These are phyloP conservation scores for Dictyophora rubrovolvata DNA, from an alignment of 768 basidiomycete species.

Conservation along the genomic window DNA sequence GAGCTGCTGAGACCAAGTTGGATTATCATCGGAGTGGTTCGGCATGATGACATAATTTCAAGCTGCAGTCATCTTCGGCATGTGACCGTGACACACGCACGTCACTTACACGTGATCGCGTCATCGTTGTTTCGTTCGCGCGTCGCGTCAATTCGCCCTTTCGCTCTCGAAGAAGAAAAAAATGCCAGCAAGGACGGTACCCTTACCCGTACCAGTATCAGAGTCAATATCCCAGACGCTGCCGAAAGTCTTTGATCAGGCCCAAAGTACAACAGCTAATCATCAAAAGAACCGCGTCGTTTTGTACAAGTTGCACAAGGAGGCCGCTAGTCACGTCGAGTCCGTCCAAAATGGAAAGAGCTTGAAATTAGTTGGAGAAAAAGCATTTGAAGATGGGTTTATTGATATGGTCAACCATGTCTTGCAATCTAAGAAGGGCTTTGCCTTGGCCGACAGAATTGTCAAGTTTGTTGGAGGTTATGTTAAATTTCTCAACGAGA, in stretches of 20 bases:
- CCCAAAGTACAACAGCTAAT: conserved; percentile 60
- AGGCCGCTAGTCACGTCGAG: conserved; percentile 47
- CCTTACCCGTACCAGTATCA: neutral
- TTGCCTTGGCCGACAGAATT: conserved; percentile 58
- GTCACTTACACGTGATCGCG: too few relatives aligned
- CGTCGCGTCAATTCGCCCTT: too few relatives aligned
- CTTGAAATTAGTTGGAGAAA: conserved; percentile 62
- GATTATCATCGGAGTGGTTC: too few relatives aligned
- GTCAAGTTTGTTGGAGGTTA: conserved; percentile 80
- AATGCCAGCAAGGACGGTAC: conserved; percentile 7
- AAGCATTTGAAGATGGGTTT: conserved; percentile 60
- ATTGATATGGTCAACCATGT: conserved; percentile 48
- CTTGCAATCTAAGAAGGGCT: conserved; percentile 73
- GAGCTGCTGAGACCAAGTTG: too few relatives aligned
- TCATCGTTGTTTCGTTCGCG: too few relatives aligned
- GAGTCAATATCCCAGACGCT: conserved; percentile 23
- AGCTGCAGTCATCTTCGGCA: too few relatives aligned
- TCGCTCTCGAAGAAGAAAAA: neutral
- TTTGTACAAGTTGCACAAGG: conserved; percentile 66
- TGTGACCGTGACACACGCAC: too few relatives aligned
- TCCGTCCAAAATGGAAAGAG: conserved; percentile 36
- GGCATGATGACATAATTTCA: too few relatives aligned
- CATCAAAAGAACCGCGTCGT: conserved; percentile 86
- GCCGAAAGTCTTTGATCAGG: conserved; percentile 71
- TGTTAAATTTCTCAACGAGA: conserved; percentile 62